These are phyloP conservation scores for Coleophoma cylindrospora DNA, from an alignment of 2,329 filamentous ascomycete genomes.

Conservation along the genomic window DNA sequence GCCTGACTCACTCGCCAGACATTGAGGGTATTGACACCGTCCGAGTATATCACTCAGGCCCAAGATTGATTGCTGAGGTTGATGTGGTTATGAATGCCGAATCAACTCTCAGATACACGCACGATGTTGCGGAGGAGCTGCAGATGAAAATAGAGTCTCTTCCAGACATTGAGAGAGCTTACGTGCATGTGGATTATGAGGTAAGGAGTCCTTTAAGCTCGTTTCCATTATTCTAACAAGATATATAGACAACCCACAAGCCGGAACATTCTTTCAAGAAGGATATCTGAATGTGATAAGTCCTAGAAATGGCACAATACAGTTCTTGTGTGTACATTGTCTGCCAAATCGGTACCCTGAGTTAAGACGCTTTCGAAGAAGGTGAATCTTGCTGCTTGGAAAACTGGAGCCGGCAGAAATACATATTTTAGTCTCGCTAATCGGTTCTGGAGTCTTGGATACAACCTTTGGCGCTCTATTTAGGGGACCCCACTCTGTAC, in stretches of 20 bases:
- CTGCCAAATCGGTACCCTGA: no score
- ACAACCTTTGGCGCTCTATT: no score
- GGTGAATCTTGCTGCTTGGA: no score
- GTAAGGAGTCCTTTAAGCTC: neutral
- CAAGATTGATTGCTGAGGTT: slow-evolving; percentile 88
- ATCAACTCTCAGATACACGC: slow-evolving; percentile 69
- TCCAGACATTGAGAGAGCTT: slow-evolving; percentile 87
- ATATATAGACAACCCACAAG: slow-evolving; percentile 69
- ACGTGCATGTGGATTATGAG: slow-evolving; percentile 96
- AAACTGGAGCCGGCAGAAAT: no score
- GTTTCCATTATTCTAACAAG: neutral
- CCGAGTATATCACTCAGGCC: slow-evolving; percentile 84
- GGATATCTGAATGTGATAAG: slow-evolving; percentile 38
- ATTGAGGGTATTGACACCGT: slow-evolving; percentile 92
- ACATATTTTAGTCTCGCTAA: no score
- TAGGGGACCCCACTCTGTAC: no score
- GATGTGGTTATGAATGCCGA: slow-evolving; percentile 89
- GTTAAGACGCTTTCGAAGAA: no score
- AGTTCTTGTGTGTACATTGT: neutral
- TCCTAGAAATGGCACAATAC: neutral
- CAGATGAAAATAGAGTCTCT: slow-evolving; percentile 92
- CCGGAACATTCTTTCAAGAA: slow-evolving; percentile 72
- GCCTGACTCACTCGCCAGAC: slow-evolving; percentile 80
- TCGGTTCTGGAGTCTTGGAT: no score
- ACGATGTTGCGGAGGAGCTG: slow-evolving; percentile 90